Base-by-base conservation (phyloP, 2,329 filamentous ascomycete species). In the Neofusicoccum umdonicola region DNA sequence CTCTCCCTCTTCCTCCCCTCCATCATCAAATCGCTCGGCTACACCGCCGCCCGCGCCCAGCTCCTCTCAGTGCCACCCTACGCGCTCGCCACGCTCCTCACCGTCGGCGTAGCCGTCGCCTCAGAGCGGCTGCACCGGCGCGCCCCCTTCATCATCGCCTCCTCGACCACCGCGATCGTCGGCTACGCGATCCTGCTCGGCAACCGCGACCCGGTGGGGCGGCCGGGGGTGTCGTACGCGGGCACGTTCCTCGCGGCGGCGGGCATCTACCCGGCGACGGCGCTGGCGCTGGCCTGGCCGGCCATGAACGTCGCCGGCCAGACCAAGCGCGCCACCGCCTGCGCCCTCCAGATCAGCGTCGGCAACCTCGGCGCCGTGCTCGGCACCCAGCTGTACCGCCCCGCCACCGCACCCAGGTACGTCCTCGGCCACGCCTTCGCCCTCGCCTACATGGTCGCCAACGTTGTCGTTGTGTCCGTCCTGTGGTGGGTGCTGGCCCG, bases 231-330 rank as follows among this genome's bases (percentile, higher is more conserved):
- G 2, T 76, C 74, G 4, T 79, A 79, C 63, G 64, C 71, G 0
- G 77, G 77, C 0, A 74, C 72, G 3, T 78, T 78, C 61, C 71
- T 79, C 51, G 76, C 76, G 2, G 76, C 76, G 11, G 68, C 74
- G 9, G 77, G 76, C 9, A 77, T 79, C 56, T 79, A 79, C 61
- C 75, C 76, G 2, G 74, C 73, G 1, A 76, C 77, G 4, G 76
- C 77, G 0, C 69, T 78, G 13, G 73, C 76, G 12, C 71, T 85
- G 15, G 79, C 77, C 2, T 85, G 83, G 83, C 78, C 85, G 1
- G 73, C 78, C 9, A 85, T 85, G 72, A 85, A 86, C 65, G 71
- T 85, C 0, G 79, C 80, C 0, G 84, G 83, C 0, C 80, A 82
- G 64, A 84, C 82, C 67, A 86, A 85, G 71, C 80, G 81, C 48